phyloP scores from a whole-genome alignment of 73 alveolate species.

The Paramecium pentaurelia region DNA sequence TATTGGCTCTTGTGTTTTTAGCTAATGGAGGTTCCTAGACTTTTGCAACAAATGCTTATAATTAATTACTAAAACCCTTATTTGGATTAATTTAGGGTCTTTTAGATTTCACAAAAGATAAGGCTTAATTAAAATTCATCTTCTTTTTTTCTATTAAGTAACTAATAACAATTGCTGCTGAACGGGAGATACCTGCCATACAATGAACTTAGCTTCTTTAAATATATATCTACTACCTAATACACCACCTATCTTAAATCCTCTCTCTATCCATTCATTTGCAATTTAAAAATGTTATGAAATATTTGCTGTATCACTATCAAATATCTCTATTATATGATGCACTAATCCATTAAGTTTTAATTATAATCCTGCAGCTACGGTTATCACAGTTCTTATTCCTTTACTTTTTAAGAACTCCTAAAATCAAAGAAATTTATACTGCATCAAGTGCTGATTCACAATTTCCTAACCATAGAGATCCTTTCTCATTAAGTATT shows the following conservation, averaged over 20 bases:
- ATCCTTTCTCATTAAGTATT: neutral
- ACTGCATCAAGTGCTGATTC: neutral
- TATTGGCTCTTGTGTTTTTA: neutral
- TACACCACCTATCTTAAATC: neutral
- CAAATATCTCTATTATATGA: neutral
- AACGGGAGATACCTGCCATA: neutral
- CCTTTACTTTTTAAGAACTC: neutral
- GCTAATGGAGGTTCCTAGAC: neutral
- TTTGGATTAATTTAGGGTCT: neutral
- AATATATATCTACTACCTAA: neutral
- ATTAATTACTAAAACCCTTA: neutral
- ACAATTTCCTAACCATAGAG: neutral
- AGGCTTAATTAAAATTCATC: neutral
- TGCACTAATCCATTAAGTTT: neutral
- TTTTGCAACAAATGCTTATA: neutral
- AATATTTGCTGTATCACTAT: neutral
- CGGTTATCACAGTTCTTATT: neutral
- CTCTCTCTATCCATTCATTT: conserved; percentile 18
- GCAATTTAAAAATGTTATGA: neutral
- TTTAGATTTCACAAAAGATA: neutral
- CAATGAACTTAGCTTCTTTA: neutral
- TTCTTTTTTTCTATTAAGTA: neutral
- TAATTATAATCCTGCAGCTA: neutral
- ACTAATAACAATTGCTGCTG: neutral
- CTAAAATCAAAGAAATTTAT: neutral